Base-by-base conservation (phyloP, 75 land plant species). In the Pinus tabuliformis region DNA sequence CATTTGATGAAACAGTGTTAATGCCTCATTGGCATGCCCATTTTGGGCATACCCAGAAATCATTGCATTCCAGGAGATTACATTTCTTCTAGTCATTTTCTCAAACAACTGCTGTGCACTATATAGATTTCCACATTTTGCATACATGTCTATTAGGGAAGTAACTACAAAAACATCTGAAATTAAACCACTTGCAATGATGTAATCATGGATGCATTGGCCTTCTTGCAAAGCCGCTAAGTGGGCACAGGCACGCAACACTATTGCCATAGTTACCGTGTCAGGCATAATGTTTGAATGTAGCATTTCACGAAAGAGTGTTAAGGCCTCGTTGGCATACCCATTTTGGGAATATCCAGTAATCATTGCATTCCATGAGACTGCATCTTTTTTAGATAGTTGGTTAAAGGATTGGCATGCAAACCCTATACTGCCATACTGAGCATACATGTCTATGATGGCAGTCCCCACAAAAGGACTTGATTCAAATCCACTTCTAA, bases 61-160 rank as follows among this genome's bases (percentile, higher is more conserved):
- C 83, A 88, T 76, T 0, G 80, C 45, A 76, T 85, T 88, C 88
- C 87, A 88, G 61, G 90, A 80, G 15, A 83, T 85, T 52, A 83
- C 79, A 77, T 81, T 89, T 58, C 70, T 84, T 56, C 72, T 71
- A 15, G 82, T 78, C 91, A 89, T 84, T 77, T 57, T 62, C 68
- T 86, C 88, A 72, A 89, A 89, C 75, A 86, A 8, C 24, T 73
- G 37, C 14, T 42, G 78, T 1, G 88, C 88, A n/a, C 11, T 1
- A 15, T 16, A 61, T 56, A 84, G 21, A 30, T 85, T 78, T 2
- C 81, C 81, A 13, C 12, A 3, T 17, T 84, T 90, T 8, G 75
- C 79, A 78, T 93, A 90, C 91, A 93, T 86, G 58, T 65, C 80
- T 14, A 93, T 73, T 1, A 90, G 72, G 6, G 90, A 80, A 76